Conservation (phyloP, 2,329 filamentous ascomycete genomes). For the Hypoxylon sp. region DNA sequence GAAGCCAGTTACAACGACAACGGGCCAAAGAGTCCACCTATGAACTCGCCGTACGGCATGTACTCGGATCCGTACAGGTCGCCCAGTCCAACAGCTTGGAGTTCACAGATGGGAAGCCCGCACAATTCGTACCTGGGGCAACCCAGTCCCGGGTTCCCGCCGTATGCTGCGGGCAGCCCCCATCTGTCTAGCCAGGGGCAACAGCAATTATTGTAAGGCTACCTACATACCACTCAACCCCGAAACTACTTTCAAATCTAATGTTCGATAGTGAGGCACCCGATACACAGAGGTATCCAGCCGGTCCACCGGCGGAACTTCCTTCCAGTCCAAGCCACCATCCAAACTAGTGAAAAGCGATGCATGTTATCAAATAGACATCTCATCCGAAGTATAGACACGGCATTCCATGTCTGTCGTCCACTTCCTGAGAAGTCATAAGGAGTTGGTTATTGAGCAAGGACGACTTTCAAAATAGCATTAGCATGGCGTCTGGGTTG, state of each 20-base stretch:
- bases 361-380: not conserved
- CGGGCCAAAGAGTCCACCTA: constrained; percentile 34
- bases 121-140: constrained; percentile 39
- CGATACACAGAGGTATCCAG: constrained; percentile 6
- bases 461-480: not conserved
- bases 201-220: constrained; percentile 20
- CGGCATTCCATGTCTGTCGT: not conserved
- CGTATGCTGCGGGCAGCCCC: constrained; percentile 8
- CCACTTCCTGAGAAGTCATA: not conserved
- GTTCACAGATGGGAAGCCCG: constrained; percentile 37
- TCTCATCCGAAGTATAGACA: not conserved
- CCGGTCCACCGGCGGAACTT: constrained; percentile 14
- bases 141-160: constrained; percentile 36
- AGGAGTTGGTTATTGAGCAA: not conserved
- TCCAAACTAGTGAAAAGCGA: not conserved
- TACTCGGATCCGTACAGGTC: constrained; percentile 33
- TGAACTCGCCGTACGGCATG: constrained; percentile 30
- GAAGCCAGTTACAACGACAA: constrained; percentile 47
- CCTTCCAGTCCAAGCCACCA: constrained; percentile 1
- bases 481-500: constrained; percentile 2
- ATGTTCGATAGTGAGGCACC: constrained; percentile 26
- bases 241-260: not conserved
- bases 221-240: not conserved
- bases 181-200: constrained; percentile 10
- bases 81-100: constrained; percentile 25